phyloP scores from a whole-genome alignment of 352 stramenopile species.

The Blastocystis sp. region DNA sequence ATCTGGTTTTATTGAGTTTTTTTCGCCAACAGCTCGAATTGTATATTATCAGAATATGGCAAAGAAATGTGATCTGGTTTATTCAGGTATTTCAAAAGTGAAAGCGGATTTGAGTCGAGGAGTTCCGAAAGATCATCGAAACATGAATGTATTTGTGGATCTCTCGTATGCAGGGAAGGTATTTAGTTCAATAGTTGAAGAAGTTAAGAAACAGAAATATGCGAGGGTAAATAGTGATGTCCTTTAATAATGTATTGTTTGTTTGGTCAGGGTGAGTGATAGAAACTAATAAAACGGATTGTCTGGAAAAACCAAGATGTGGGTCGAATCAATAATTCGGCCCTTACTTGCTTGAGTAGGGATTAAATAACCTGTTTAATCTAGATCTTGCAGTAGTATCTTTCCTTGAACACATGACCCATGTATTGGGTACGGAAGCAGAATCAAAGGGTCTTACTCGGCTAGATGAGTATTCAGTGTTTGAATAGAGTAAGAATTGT shows the following conservation, averaged over 20 bases:
- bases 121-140: neutral
- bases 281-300: slow-evolving; percentile 25
- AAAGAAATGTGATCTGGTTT: neutral
- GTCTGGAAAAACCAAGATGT: slow-evolving; percentile 16
- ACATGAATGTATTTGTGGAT: slow-evolving; percentile 19
- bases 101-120: neutral
- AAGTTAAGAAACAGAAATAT: slow-evolving; percentile 35
- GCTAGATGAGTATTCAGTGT: neutral
- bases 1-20: slow-evolving; percentile 43
- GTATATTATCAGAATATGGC: slow-evolving; percentile 33
- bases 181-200: neutral
- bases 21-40: neutral
- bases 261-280: neutral
- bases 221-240: neutral
- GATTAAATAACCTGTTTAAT: neutral
- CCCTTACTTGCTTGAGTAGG: neutral
- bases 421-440: neutral
- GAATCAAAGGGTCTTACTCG: neutral
- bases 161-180: neutral
- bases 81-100: neutral
- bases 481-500: neutral
- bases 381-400: neutral
- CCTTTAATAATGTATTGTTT: slow-evolving; percentile 16
- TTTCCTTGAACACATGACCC: neutral
- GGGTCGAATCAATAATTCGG: neutral